These are phyloP conservation scores for Chaetomium tenue DNA, from an alignment of 495 filamentous ascomycete species.

Conservation along the genomic window DNA sequence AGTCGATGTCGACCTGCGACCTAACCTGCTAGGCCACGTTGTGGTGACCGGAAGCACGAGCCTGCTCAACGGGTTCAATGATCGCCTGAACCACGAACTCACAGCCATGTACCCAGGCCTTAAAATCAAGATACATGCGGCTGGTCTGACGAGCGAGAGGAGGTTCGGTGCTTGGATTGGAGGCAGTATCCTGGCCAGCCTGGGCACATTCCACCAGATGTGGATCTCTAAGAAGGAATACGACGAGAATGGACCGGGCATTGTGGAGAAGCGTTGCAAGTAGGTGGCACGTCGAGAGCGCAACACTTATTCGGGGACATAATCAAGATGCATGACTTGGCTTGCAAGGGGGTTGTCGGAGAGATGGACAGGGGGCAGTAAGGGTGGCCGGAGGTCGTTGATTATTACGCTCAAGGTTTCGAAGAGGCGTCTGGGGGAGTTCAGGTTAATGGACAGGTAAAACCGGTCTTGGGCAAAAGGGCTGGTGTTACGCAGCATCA, in stretches of 20 bases:
- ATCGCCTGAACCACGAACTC: slow-evolving; percentile 82
- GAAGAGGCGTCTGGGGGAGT: neutral
- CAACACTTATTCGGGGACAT: neutral
- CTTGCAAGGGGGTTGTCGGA: neutral
- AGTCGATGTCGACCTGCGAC: slow-evolving; percentile 87
- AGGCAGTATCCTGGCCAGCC: slow-evolving; percentile 89
- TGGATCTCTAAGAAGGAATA: slow-evolving; percentile 91
- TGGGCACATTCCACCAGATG: slow-evolving; percentile 99
- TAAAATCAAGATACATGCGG: slow-evolving; percentile 77
- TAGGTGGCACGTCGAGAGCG: slow-evolving; percentile 35
- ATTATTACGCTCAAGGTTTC: slow-evolving; percentile 7
- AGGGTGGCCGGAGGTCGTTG: neutral
- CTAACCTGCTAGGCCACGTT: slow-evolving; percentile 78
- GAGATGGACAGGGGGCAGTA: neutral
- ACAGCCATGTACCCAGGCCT: slow-evolving; percentile 73
- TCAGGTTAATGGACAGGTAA: neutral
- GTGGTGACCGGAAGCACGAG: slow-evolving; percentile 87
- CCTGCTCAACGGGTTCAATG: slow-evolving; percentile 83
- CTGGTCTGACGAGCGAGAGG: slow-evolving; percentile 80
- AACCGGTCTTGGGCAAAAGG: neutral
- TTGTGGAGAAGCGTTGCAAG: slow-evolving; percentile 79
- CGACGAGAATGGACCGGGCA: slow-evolving; percentile 67
- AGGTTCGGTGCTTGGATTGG: slow-evolving; percentile 94
- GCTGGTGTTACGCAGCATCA: neutral
- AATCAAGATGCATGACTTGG: neutral